phyloP scores from a whole-genome alignment of 2,329 filamentous ascomycete genomes.

The Purpureocillium lavendulum region DNA sequence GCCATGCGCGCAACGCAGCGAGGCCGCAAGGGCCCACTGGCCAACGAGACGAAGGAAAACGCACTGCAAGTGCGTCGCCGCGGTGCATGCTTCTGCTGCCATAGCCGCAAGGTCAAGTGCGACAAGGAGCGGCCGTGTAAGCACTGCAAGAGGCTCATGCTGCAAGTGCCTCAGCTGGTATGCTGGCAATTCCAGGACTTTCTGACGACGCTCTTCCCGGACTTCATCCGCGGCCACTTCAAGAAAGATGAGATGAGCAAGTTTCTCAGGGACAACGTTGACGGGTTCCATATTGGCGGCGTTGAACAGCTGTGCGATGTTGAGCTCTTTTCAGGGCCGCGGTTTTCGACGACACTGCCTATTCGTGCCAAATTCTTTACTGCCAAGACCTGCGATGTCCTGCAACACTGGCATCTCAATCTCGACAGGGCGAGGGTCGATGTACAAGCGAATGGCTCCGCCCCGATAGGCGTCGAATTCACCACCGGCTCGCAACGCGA shows the following conservation, averaged over 20 bases:
- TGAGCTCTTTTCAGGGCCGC: constrained; percentile 37
- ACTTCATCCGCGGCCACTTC: constrained; percentile 42
- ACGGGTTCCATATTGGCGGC: constrained; percentile 32
- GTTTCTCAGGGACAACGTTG: constrained; percentile 42
- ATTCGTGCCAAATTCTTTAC: constrained; percentile 45
- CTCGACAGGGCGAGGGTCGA: constrained; percentile 26
- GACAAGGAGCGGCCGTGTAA: constrained; percentile 47
- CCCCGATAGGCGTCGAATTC: constrained; percentile 43
- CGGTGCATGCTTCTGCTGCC: constrained; percentile 52
- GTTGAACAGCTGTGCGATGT: constrained; percentile 31
- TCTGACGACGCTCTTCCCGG: constrained; percentile 40
- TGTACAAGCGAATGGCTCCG: constrained; percentile 32
- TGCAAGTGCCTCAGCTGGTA: constrained; percentile 42
- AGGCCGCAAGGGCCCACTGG: constrained; percentile 47
- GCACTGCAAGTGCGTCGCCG: constrained; percentile 44
- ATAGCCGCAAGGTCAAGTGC: constrained; percentile 51
- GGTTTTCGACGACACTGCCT: constrained; percentile 35
- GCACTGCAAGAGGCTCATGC: constrained; percentile 45
- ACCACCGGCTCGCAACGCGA: constrained; percentile 31
- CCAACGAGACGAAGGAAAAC: constrained; percentile 44
- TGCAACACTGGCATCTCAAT: constrained; percentile 43
- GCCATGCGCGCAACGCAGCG: constrained; percentile 42
- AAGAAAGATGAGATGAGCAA: constrained; percentile 37
- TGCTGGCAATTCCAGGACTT: constrained; percentile 55
- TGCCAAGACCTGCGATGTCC: constrained; percentile 35